Base-by-base conservation (phyloP, 2,329 filamentous ascomycete species). In the Pseudogymnoascus verrucosus region DNA sequence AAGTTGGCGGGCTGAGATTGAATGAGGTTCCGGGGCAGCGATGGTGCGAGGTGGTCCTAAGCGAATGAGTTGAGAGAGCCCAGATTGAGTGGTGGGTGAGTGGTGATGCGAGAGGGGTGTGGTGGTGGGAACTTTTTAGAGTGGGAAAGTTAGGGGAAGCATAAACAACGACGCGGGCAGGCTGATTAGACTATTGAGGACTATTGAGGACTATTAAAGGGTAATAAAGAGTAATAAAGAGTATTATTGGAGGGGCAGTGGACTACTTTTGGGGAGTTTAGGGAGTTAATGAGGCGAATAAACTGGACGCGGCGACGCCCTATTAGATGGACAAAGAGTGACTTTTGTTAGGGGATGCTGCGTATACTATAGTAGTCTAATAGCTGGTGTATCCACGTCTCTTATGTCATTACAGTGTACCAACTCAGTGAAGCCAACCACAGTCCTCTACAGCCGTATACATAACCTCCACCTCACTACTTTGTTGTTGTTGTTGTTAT, bases 1-100 rank as follows among this genome's bases (percentile, higher is more conserved):
- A 34, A 59, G 54, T 59, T 59, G 54, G 54, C 34, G 54, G 54
- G 54, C 54, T 37, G 37, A 61, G 60, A 61, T 61, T 61, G 60
- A 61, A 39, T 61, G 31, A 39, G 60, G 60, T 61, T 61, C 37
- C 26, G 28, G 19, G 31, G 31, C 54, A 34, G 54, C 34, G 54
- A 59, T 59, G 54, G 54, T 59, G 54, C 54, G 54, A 59, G 54
- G 54, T 37, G 28, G 54, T 36, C 34, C 60, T 37, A 61, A 61
- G 60, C 60, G 60, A 61, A 42, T 59, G 26, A 47, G 42, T 47
- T 44, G 21, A 14, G 19, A 14, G 42, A 47, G 19, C 42, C 40
- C 21, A 47, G 42, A 47, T 47, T 47, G 42, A 21, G 11, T 47
- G 36, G 31, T 37, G 19, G 19, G 19, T 19, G 19, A 19, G 19